Evolutionary conservation across 371 early-diverging fungal genomes (phyloP), one percentile per base, ranked within the genome.

Genomic region (Mucor velutinosus): DNA sequence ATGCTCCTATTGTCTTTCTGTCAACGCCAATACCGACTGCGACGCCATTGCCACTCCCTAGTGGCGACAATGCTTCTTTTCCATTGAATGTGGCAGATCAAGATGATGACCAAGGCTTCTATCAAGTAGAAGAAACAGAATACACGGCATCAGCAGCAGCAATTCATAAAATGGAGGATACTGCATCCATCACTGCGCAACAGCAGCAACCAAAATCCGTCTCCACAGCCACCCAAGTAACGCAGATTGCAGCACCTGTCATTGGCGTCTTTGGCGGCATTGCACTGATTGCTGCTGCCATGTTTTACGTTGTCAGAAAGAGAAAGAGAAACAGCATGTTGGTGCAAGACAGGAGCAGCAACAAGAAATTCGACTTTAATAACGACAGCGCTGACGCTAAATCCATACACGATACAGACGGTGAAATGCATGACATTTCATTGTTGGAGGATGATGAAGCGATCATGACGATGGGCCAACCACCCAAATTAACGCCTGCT

Each of bases 251-350:
- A 27, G 62, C 57, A 27, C 60, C 67, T n/a, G 30, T 64, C 15
- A 33, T 72, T 15, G 57, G 72, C 12, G 32, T 67, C 7, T 57
- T 67, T 60, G 65, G 64, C 19, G 72, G 68, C 35, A 51, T 67
- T 49, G 68, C 61, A 29, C 30, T 72, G 4, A 51, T 67, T 15
- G 68, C 64, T 32, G 58, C 62, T 29, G 67, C 62, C 8, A 64
- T 72, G 65, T 64, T 72, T 57, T 39, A 60, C 12, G 25, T 64
- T 5, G 57, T 47, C 12, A 58, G 65, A 12, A 64, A 67, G n/a
- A 64, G 55, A 57, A 72, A 61, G 25, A 53, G 64, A 27, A 29
- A 61, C 10, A 61, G 62, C 35, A 58, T 35, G 32, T 5, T 33
- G 58, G 35, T 35, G 35, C 8, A 35, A 2, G 35, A 49, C 49